phyloP scores from a whole-genome alignment of 306 rosid species.

The Quercus robur region DNA sequence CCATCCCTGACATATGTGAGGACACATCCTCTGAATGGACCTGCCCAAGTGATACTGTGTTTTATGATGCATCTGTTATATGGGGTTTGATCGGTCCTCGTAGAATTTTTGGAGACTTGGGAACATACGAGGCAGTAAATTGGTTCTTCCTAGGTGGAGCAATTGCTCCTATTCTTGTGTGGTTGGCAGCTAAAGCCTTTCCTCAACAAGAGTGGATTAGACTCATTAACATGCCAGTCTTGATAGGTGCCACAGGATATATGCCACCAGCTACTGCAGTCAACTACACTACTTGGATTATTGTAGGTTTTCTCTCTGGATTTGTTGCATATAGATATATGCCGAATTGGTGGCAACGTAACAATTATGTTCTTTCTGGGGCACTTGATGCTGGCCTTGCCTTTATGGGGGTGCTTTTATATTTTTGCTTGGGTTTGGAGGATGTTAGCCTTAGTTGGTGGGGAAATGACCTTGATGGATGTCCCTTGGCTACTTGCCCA shows the following conservation, averaged over 20 bases:
- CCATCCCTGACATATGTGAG: conserved; percentile 74
- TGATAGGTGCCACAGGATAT: conserved; percentile 65
- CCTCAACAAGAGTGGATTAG: conserved; percentile 81
- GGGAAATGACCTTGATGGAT: conserved; percentile 86
- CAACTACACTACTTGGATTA: conserved; percentile 72
- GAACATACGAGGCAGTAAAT: conserved; percentile 51
- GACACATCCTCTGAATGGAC: conserved; percentile 83
- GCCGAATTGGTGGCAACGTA: conserved; percentile 77
- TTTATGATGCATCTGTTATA: conserved; percentile 88
- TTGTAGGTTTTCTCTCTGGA: conserved; percentile 65
- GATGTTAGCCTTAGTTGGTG: conserved; percentile 62
- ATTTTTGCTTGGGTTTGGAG: conserved; percentile 60
- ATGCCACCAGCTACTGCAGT: conserved; percentile 95
- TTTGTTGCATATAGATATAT: conserved; percentile 63
- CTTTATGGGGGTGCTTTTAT: conserved; percentile 82
- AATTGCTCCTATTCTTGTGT: conserved; percentile 62
- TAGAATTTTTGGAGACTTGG: conserved; percentile 71
- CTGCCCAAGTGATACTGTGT: conserved; percentile 76
- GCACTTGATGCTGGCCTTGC: conserved; percentile 92
- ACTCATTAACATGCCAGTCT: conserved; percentile 75
- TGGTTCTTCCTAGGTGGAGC: conserved; percentile 89
- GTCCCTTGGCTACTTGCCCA: conserved; percentile 77
- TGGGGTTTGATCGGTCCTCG: conserved; percentile 92
- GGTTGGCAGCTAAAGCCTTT: conserved; percentile 53
- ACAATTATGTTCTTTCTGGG: conserved; percentile 83